phyloP scores from a whole-genome alignment of 768 basidiomycete genomes.

The Gloeopeniophorella convolvens region DNA sequence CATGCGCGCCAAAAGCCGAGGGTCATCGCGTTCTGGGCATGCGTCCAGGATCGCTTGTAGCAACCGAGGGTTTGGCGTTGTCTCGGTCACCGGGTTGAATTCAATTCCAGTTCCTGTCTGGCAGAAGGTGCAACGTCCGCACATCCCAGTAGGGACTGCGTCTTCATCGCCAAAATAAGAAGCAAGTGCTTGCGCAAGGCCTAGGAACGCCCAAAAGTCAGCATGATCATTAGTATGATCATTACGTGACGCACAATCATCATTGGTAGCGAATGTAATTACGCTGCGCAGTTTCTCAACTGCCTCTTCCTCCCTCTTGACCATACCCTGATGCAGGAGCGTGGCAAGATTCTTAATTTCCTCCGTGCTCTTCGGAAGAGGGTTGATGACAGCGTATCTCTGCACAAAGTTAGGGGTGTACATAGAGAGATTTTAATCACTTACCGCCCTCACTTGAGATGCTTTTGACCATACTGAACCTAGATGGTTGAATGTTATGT shows the following conservation, averaged over 20 bases:
- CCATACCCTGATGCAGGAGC: slow-evolving; percentile 33
- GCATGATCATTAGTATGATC: not conserved
- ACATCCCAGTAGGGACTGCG: slow-evolving; percentile 35
- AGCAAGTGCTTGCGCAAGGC: slow-evolving; percentile 37
- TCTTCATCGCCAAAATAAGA: slow-evolving; percentile 39
- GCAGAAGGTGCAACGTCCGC: slow-evolving; percentile 41
- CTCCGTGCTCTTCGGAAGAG: slow-evolving; percentile 29
- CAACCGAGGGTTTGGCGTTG: slow-evolving; percentile 26
- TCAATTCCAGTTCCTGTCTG: slow-evolving; percentile 29
- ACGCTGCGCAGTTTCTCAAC: slow-evolving; percentile 35
- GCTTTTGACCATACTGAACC: slow-evolving; percentile 30
- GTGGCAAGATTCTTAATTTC: slow-evolving; percentile 32
- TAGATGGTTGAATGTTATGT: slow-evolving; percentile 8
- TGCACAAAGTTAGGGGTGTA: slow-evolving; percentile 14
- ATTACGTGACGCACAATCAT: slow-evolving; percentile 30
- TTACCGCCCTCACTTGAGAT: slow-evolving; percentile 34
- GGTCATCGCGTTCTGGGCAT: slow-evolving; percentile 43
- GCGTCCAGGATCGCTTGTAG: slow-evolving; percentile 34
- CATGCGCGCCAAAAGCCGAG: slow-evolving; percentile 43
- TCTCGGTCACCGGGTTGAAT: slow-evolving; percentile 25
- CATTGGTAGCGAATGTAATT: slow-evolving; percentile 32
- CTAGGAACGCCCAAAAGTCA: slow-evolving; percentile 23
- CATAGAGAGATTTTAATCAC: not conserved
- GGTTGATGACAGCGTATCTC: slow-evolving; percentile 33
- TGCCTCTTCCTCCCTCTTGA: slow-evolving; percentile 36